These are phyloP conservation scores for Macadamia integrifolia DNA, from an alignment of 164 flowering plant species.

Conservation along the genomic window DNA sequence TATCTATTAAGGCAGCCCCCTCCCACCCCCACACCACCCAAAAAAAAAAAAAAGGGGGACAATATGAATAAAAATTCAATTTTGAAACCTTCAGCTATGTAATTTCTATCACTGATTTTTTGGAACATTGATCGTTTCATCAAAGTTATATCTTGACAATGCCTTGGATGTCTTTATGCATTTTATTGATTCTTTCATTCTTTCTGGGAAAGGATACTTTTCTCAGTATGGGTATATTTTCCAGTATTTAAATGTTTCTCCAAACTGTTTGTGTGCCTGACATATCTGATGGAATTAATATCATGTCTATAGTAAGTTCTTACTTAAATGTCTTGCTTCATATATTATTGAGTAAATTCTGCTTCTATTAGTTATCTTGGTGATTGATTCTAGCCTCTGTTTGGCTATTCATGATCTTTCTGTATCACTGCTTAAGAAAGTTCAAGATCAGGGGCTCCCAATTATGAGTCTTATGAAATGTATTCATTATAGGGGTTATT, in stretches of 20 bases:
- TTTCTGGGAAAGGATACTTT: conserved; percentile 48
- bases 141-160: no score
- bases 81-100: not conserved
- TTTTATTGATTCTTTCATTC: no score
- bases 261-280: conserved; percentile 92
- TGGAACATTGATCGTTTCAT: not conserved
- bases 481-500: conserved; percentile 67
- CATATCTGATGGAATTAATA: conserved; percentile 67
- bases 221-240: conserved; percentile 81
- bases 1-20: no score
- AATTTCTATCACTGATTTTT: not conserved
- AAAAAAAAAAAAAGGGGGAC: no score
- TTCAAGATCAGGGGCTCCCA: conserved; percentile 77
- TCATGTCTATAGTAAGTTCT: conserved; percentile 73
- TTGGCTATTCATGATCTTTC: conserved; percentile 59
- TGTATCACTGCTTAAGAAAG: conserved; percentile 59
- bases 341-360: not conserved
- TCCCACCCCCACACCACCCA: no score
- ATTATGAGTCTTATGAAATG: conserved; percentile 73
- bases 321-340: not conserved
- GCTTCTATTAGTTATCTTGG: not conserved
- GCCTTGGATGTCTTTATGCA: no score
- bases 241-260: conserved; percentile 78
- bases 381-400: not conserved
- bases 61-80: no score